Base-by-base conservation (phyloP, 192 early-diverging fungal species). In the Podila clonocystis region DNA sequence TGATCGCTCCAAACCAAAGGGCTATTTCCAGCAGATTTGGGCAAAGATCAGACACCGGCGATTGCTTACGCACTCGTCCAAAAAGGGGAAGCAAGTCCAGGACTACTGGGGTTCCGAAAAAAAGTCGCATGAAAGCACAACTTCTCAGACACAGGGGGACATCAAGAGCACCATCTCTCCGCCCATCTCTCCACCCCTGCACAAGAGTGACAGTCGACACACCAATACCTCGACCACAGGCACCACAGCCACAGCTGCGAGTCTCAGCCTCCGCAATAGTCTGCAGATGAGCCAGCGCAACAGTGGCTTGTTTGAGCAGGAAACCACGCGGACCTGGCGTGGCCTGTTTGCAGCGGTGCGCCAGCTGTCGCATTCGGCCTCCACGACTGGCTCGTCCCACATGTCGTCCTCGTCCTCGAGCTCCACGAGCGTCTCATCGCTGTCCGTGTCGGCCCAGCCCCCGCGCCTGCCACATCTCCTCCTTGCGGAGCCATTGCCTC, bases 321-420 rank as follows among this genome's bases (percentile, higher is more conserved):
- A 66, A 22, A 50, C 50, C 24, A 60, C 52, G 1, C 22, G 58
- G 0, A 73, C 72, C 26, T 73, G 72, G 72, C 72, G 63, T 31
- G 63, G 63, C 19, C 36, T 73, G 12, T 66, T 73, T 24, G 36
- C 72, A 0, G 64, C 72, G 19, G 72, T 73, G 2, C 57, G 72
- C n/a, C 72, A 66, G 9, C 63, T 73, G 29, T 73, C 72, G 3
- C 72, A 73, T 48, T 38, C 63, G 2, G 50, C 72, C 26, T 73
- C 72, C 12, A 38, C 72, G 0, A 73, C 64, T 1, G 63, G 63
- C 5, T 73, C 71, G 4, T 73, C 72, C 2, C 28, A 73, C 17
- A 59, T 49, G 15, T n/a, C 36, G 33, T 68, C 65, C 34, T 62
- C 65, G 2, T 60, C 65, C 17, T 67, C 73, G 1, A 30, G 52